Conservation (phyloP, 78 protist genomes). For the Dictyostelium firmibasis region DNA sequence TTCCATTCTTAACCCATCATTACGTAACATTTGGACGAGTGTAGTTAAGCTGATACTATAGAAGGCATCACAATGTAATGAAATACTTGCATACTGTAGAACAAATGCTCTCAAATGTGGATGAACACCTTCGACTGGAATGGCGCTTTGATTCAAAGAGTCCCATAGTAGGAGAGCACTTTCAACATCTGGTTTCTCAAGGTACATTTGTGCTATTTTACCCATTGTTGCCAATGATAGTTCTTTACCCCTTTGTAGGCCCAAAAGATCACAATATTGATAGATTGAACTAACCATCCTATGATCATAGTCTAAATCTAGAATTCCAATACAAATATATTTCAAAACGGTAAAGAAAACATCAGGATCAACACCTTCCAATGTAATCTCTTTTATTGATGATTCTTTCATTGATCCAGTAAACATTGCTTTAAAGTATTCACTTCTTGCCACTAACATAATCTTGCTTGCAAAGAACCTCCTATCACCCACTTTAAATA, state of each 20-base stretch:
- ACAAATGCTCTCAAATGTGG: conserved; percentile 48
- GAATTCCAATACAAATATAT: conserved; percentile 62
- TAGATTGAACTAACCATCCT: conserved; percentile 63
- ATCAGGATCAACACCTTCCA: conserved; percentile 77
- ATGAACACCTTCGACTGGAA: conserved; percentile 20
- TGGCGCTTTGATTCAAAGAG: conserved; percentile 27
- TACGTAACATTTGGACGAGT: conserved; percentile 49
- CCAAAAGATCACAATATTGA: conserved; percentile 62
- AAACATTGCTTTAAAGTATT: conserved; percentile 75
- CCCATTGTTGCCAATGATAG: conserved; percentile 56
- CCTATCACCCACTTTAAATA: conserved; percentile 47
- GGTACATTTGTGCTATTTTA: conserved; percentile 20
- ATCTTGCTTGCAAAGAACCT: conserved; percentile 75
- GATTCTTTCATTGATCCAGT: conserved; percentile 64
- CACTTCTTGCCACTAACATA: conserved; percentile 66
- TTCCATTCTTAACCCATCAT: conserved; percentile 73
- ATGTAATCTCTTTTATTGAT: conserved; percentile 49
- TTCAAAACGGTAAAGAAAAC: conserved; percentile 43
- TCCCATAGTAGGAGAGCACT: conserved; percentile 58
- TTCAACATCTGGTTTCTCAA: conserved; percentile 56
- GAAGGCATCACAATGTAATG: conserved; percentile 35
- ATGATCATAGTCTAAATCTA: conserved; percentile 56
- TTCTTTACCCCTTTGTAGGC: conserved; percentile 53
- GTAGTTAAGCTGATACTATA: conserved; percentile 30
- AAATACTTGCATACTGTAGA: conserved; percentile 33